Conservation (phyloP, 805 yeast species). For the Ogataea ganodermae region DNA sequence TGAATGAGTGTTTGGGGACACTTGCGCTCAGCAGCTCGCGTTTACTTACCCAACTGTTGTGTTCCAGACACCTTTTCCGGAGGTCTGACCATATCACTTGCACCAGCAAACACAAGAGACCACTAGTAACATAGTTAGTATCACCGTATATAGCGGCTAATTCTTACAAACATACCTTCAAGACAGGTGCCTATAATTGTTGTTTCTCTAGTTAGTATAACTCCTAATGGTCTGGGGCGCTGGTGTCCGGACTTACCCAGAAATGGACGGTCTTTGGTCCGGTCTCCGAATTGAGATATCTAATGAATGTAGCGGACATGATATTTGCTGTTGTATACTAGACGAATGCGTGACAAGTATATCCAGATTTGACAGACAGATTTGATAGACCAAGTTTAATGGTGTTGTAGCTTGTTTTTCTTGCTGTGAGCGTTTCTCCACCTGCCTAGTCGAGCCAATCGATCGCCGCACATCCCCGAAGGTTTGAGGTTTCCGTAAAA, state of each 20-base stretch:
- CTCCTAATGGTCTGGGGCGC: background rate
- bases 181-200: conserved; percentile 51
- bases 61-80: conserved; percentile 90
- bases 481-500: background rate
- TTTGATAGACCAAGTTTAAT: too few species aligned
- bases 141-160: background rate
- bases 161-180: conserved; percentile 41
- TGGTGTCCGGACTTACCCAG: conserved; percentile 62
- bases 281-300: conserved; percentile 81
- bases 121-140: conserved; percentile 47
- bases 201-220: conserved; percentile 20
- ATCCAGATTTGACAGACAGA: too few species aligned
- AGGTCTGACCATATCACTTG: conserved; percentile 84
- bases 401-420: too few species aligned
- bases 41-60: conserved; percentile 55
- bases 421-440: background rate
- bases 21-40: too few species aligned
- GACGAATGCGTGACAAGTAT: too few species aligned
- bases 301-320: conserved; percentile 59
- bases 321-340: too few species aligned
- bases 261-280: conserved; percentile 98
- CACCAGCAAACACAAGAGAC: conserved; percentile 91
- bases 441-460: conserved; percentile 1
- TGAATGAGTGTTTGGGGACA: background rate
- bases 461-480: conserved; percentile 7